Base-by-base conservation (phyloP, 2,329 filamentous ascomycete genomes). In the Pseudocercospora fuligena region DNA sequence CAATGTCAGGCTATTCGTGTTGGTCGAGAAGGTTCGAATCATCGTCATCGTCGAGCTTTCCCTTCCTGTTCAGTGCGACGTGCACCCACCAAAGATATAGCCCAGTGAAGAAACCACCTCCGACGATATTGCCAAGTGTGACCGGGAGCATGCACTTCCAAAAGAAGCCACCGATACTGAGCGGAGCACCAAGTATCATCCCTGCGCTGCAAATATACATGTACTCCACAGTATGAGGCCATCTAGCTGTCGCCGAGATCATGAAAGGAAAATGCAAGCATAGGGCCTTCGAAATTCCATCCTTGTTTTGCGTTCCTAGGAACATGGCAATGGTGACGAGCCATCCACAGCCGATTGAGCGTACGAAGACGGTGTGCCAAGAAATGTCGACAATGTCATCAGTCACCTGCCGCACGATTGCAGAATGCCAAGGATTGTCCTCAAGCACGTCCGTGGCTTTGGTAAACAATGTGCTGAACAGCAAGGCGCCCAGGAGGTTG, bases 311-410 rank as follows among this genome's bases (percentile, higher is more conserved):
- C 5, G 69, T 73, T 8, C 74, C 74, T 11, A 76, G 49, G 29
- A 74, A 71, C 73, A 76, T 74, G n/a, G 74, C 72, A 31, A 74
- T 61, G 1, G 73, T 75, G 25, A 76, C 74, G 29, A 76, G 63
- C 63, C 69, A 74, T 2, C 74, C 74, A 51, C 74, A 76, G 14
- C 68, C 70, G 31, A 75, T 70, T 2, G 73, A 63, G 12, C 72
- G 68, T 2, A 76, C 51, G 63, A 76, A 75, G 21, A 76, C 71
- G 19, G 71, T 64, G 47, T 73, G 70, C 68, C 70, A 76, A 1
- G 61, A 36, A 8, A 69, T 49, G 16, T 73, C 68, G 5, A 75
- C 64, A 36, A 76, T 74, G 46, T 72, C 71, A 29, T 65, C 47
- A 8, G 63, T 66, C 21, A 75, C 64, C 53, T 73, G 68, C 9